Evolutionary conservation across 164 flowering plant species (phyloP), one percentile per base, ranked within the genome.

Genomic region (Magnolia sinica): DNA sequence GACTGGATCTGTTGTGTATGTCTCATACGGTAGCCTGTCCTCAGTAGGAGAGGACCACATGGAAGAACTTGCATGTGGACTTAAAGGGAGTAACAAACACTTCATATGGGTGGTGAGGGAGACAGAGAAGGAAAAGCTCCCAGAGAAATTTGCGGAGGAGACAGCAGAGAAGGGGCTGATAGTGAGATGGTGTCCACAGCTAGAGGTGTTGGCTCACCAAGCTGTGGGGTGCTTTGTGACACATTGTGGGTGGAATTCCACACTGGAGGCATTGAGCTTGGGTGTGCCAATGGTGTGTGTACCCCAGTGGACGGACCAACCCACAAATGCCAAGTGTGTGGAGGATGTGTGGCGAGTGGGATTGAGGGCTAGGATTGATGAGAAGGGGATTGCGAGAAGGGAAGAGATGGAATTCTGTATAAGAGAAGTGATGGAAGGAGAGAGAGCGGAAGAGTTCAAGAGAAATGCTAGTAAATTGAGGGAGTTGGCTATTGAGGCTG

Each of bases 131-230:
- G 31, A 74, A 9, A 81, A 79, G 66, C 79, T 85, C 37, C 85
- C 87, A 9, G 37, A n/a, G 1, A 75, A 73, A 6, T 75, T 83
- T 18, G 19, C 10, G 3, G 79, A 76, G 24, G 79, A 74, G 29
- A 71, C 68, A 0, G 50, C 81, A 0, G 77, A 81, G 18, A 82
- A 75, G 58, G 82, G 84, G 0, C 58, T 84, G 24, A 51, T 84
- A n/a, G 81, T 82, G 22, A 65, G 14, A 18, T 82, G 86, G 84
- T 63, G 86, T 70, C 76, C 81, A 1, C 86, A 84, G 51, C 63
- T 82, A 50, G 79, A 82, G n/a, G 84, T 84, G 0, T 45, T 84
- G 14, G 74, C 79, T 8, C 79, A 82, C 45, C 61, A 16, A 9
- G n/a, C n/a, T n/a, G n/a, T n/a, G n/a, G n/a, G n/a, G n/a, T n/a